Evolutionary conservation across 208 protist genomes (phyloP).

Genomic region (Acanthamoeba divionensis): DNA sequence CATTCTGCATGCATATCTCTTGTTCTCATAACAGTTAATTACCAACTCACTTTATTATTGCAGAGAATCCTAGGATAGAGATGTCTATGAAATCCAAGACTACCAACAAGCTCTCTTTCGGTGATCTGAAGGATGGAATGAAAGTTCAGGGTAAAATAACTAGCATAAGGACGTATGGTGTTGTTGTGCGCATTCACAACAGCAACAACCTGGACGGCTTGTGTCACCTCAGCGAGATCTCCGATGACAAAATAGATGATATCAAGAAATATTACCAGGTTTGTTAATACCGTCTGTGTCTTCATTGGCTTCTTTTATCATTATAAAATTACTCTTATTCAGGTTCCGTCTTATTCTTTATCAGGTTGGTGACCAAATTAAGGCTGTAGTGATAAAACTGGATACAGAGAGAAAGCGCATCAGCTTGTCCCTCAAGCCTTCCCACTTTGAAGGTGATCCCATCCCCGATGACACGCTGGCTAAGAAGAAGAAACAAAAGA

Average conservation of each 20-base stretch:
- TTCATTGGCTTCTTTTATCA: no score
- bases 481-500: not conserved
- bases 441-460: slow-evolving; percentile 8
- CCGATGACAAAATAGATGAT: slow-evolving; percentile 37
- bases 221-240: slow-evolving; percentile 30
- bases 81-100: no score
- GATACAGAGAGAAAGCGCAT: slow-evolving; percentile 41
- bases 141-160: slow-evolving; percentile 44
- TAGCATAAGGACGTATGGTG: not conserved
- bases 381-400: slow-evolving; percentile 55
- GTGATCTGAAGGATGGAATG: slow-evolving; percentile 51
- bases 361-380: slow-evolving; percentile 42
- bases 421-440: slow-evolving; percentile 44
- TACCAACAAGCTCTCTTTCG: not conserved
- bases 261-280: not conserved
- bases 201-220: slow-evolving; percentile 38
- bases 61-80: no score
- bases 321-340: no score
- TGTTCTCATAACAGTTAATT: no score
- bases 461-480: not conserved
- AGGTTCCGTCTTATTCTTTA: no score
- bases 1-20: no score
- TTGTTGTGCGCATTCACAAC: slow-evolving; percentile 43
- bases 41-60: no score
- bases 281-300: no score